A percentile compares a stretch with the other conserved stretches of the same genome.
These are phyloP conservation scores for Lactifluus subvellereus DNA, from an alignment of 768 basidiomycete species.

Conservation along the genomic window DNA sequence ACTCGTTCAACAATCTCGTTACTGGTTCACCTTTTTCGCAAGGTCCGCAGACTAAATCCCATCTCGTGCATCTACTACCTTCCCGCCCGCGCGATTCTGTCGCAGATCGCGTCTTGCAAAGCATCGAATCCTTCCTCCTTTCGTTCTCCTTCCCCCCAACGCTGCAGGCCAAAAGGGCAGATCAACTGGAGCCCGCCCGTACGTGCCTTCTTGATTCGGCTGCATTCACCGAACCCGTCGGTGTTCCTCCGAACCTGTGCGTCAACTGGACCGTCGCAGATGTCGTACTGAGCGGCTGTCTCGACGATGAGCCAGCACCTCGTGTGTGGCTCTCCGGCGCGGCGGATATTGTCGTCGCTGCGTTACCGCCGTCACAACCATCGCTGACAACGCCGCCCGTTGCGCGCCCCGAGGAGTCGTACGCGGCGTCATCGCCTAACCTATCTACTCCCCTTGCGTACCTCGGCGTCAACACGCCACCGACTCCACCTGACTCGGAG, in stretches of 20 bases:
- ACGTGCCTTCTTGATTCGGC: slow-evolving; percentile 17
- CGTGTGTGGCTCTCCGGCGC: slow-evolving; percentile 33
- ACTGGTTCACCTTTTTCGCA: background rate
- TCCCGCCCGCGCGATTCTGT: slow-evolving; percentile 23
- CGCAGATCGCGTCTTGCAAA: slow-evolving; percentile 31
- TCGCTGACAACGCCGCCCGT: background rate
- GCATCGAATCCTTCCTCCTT: slow-evolving; percentile 36
- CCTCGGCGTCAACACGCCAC: slow-evolving; percentile 15
- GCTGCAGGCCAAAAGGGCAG: background rate
- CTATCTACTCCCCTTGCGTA: background rate
- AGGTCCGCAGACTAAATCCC: slow-evolving; percentile 24
- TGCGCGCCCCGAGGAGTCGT: background rate
- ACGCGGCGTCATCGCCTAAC: background rate
- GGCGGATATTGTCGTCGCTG: slow-evolving; percentile 31
- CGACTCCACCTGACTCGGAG: slow-evolving; percentile 33
- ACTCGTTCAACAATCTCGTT: slow-evolving; percentile 20
- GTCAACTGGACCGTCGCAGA: slow-evolving; percentile 34
- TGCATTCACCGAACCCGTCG: slow-evolving; percentile 13
- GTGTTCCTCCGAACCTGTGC: slow-evolving; percentile 14
- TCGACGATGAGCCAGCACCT: slow-evolving; percentile 29
- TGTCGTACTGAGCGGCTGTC: slow-evolving; percentile 32
- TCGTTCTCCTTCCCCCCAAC: slow-evolving; percentile 31
- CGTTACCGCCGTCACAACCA: background rate
- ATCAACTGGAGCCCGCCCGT: background rate
- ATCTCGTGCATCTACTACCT: slow-evolving; percentile 33